phyloP scores from a whole-genome alignment of 192 early-diverging fungal genomes.

The Coemansia sp. region DNA sequence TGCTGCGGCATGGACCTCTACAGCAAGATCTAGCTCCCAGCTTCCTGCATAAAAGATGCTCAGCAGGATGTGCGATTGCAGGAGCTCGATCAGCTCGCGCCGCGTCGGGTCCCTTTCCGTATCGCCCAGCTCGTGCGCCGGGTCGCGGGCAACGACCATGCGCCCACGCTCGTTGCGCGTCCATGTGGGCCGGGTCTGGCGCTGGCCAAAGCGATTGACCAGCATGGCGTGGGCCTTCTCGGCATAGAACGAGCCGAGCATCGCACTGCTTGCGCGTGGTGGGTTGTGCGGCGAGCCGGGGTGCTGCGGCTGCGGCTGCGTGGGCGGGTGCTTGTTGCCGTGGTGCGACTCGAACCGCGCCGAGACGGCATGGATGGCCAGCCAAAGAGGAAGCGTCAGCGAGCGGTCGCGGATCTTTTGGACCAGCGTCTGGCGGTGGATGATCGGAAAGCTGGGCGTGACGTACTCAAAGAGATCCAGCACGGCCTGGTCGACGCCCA shows the following conservation, averaged over 20 bases:
- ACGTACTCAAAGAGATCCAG: conserved; percentile 40
- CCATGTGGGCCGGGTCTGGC: conserved; percentile 13
- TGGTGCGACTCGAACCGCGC: conserved; percentile 33
- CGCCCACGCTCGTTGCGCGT: conserved; percentile 21
- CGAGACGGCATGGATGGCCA: conserved; percentile 45
- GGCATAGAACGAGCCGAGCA: conserved; percentile 28
- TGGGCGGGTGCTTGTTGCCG: not conserved
- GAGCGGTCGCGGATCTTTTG: conserved; percentile 36
- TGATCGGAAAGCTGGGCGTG: conserved; percentile 30
- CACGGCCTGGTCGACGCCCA: conserved; percentile 48
- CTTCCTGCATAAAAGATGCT: conserved; percentile 41
- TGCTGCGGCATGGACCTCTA: conserved; percentile 34
- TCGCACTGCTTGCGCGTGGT: not conserved
- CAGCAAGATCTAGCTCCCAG: conserved; percentile 35
- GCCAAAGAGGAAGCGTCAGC: conserved; percentile 43
- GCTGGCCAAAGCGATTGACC: conserved; percentile 27
- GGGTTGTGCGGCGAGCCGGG: not conserved
- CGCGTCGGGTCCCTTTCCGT: conserved; percentile 12
- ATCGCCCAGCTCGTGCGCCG: conserved; percentile 7
- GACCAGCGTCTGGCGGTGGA: conserved; percentile 45
- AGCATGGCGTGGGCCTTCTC: conserved; percentile 44
- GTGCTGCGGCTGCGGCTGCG: not conserved
- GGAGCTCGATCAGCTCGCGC: conserved; percentile 35
- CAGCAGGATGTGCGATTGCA: conserved; percentile 37
- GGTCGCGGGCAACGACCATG: conserved; percentile 9